Evolutionary conservation across 2,329 filamentous ascomycete genomes (phyloP).

Genomic region (Elsinoe australis): DNA sequence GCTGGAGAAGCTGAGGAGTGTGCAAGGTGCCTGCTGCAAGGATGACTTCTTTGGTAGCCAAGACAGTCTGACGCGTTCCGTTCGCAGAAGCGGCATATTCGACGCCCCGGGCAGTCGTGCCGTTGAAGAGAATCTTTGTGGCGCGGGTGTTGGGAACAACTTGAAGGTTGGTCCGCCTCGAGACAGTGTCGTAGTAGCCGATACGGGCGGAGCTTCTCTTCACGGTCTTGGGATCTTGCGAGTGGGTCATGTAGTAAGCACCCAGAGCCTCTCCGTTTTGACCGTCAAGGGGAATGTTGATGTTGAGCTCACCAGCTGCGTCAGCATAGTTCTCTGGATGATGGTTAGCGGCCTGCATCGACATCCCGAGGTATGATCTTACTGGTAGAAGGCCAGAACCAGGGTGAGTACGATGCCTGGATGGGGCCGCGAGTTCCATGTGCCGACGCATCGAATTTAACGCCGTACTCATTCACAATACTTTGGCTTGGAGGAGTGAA

Average conservation of each 20-base stretch:
- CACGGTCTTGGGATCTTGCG: conserved; percentile 26
- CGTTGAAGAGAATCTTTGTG: conserved; percentile 26
- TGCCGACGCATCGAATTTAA: conserved; percentile 31
- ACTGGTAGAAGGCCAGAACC: conserved; percentile 5
- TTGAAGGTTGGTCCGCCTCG: conserved; percentile 37
- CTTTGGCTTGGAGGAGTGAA: conserved; percentile 28
- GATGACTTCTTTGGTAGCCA: conserved; percentile 26
- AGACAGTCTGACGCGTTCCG: conserved; percentile 22
- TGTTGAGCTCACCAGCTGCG: conserved; percentile 22
- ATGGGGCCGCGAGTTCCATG: conserved; percentile 32
- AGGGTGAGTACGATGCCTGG: conserved; percentile 9
- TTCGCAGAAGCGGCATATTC: conserved; percentile 25
- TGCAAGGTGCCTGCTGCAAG: conserved; percentile 27
- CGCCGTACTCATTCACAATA: conserved; percentile 30
- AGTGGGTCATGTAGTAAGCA: conserved; percentile 20
- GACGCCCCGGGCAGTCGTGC: conserved; percentile 20
- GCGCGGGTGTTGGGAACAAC: conserved; percentile 28
- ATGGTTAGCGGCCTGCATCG: neutral
- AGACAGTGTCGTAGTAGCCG: conserved; percentile 32
- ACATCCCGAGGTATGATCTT: neutral
- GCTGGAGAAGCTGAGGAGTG: conserved; percentile 27
- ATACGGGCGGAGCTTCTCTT: conserved; percentile 32
- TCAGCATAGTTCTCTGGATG: conserved; percentile 5
- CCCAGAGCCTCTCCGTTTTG: conserved; percentile 30
- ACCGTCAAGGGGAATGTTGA: conserved; percentile 32